phyloP scores from a whole-genome alignment of 2,329 filamentous ascomycete species.

The Curvularia hawaiiensis region DNA sequence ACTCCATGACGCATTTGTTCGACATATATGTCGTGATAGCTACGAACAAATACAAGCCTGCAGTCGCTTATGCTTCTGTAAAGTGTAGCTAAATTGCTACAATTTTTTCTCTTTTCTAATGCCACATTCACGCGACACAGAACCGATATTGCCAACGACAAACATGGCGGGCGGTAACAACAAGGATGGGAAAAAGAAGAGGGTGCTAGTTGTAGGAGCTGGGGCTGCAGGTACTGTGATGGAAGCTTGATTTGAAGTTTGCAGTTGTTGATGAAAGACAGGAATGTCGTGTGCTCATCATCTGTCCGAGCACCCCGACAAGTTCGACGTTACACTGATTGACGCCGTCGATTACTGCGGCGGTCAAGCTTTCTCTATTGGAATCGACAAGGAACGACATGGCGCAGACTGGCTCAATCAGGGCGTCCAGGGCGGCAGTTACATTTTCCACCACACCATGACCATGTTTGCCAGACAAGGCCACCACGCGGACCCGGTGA shows the following conservation, averaged over 20 bases:
- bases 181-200: slow-evolving; percentile 41
- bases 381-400: slow-evolving; percentile 60
- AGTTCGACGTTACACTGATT: slow-evolving; percentile 60
- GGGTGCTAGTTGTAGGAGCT: slow-evolving; percentile 48
- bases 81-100: slow-evolving; percentile 4
- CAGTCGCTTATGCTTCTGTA: not conserved
- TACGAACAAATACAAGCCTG: slow-evolving; percentile 22
- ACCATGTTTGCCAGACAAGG: slow-evolving; percentile 66
- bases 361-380: slow-evolving; percentile 64
- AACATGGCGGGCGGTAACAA: slow-evolving; percentile 38
- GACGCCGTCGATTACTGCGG: slow-evolving; percentile 61
- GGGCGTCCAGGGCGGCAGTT: slow-evolving; percentile 66
- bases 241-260: not conserved
- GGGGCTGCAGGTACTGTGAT: slow-evolving; percentile 47
- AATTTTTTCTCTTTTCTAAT: slow-evolving; percentile 14
- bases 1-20: slow-evolving; percentile 42
- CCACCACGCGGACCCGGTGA: slow-evolving; percentile 61
- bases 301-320: slow-evolving; percentile 67
- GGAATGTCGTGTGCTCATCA: slow-evolving; percentile 70
- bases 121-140: slow-evolving; percentile 29
- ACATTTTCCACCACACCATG: slow-evolving; percentile 72
- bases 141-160: slow-evolving; percentile 39
- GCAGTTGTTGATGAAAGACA: slow-evolving; percentile 22
- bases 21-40: slow-evolving; percentile 17
- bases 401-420: slow-evolving; percentile 66